Evolutionary conservation across 2,329 filamentous ascomycete species (phyloP).

Genomic region (Lachnellula hyalina): DNA sequence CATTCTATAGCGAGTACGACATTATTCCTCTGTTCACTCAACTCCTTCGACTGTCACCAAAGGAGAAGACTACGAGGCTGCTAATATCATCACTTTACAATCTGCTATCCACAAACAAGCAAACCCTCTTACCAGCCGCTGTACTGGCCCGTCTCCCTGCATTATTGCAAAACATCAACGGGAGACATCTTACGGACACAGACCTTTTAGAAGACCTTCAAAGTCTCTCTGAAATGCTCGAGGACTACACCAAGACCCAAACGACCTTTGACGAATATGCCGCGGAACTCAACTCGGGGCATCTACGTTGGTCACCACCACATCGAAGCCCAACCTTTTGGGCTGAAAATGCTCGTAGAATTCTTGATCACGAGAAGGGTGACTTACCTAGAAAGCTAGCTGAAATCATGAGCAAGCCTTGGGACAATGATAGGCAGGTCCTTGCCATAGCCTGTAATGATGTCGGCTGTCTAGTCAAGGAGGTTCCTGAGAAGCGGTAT

Average conservation of each 20-base stretch:
- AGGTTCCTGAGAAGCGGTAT: slow-evolving; percentile 61
- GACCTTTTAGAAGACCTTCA: slow-evolving; percentile 60
- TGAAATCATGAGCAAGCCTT: slow-evolving; percentile 61
- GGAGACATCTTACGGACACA: slow-evolving; percentile 58
- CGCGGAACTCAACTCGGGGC: slow-evolving; percentile 62
- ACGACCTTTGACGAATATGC: slow-evolving; percentile 45
- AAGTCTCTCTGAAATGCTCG: slow-evolving; percentile 56
- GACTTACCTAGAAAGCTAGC: slow-evolving; percentile 61
- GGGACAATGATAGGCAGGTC: slow-evolving; percentile 68
- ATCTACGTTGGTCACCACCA: slow-evolving; percentile 70
- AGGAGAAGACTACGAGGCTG: slow-evolving; percentile 94
- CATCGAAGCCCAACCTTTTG: slow-evolving; percentile 67
- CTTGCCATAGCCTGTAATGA: slow-evolving; percentile 71
- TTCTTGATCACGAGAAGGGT: slow-evolving; percentile 62
- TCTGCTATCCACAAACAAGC: slow-evolving; percentile 64
- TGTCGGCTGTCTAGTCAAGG: slow-evolving; percentile 64
- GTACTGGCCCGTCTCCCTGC: slow-evolving; percentile 76
- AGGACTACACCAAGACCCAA: slow-evolving; percentile 65
- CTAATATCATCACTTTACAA: slow-evolving; percentile 86
- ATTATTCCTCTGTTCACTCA: slow-evolving; percentile 89
- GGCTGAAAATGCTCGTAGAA: slow-evolving; percentile 65
- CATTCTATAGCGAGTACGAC: slow-evolving; percentile 72
- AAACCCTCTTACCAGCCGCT: slow-evolving; percentile 75
- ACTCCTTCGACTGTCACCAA: slow-evolving; percentile 84
- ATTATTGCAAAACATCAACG: slow-evolving; percentile 57